Conservation (phyloP, 768 basidiomycete species). For the Scleroderma bovista region DNA sequence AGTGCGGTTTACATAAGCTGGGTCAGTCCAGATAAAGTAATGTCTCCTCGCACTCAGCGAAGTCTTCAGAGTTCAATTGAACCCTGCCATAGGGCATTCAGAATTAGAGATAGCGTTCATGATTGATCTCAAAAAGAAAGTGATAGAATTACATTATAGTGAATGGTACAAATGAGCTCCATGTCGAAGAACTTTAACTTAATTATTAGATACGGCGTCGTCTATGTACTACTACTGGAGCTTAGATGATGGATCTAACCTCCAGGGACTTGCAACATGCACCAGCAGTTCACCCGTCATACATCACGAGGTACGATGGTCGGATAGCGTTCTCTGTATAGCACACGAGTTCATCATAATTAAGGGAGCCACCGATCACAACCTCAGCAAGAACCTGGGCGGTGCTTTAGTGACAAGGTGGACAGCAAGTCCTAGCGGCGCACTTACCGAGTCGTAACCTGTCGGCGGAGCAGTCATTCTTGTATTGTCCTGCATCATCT, state of each 20-base stretch:
- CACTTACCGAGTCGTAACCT: slow-evolving; percentile 62
- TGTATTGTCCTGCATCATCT: slow-evolving; percentile 54
- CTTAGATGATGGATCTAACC: not conserved
- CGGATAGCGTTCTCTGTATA: slow-evolving; percentile 68
- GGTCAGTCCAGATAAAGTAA: no score
- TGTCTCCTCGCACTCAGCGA: no score
- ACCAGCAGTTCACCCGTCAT: slow-evolving; percentile 40
- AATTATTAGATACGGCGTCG: no score
- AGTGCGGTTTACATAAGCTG: no score
- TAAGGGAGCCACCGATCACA: slow-evolving; percentile 51
- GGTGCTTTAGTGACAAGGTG: not conserved
- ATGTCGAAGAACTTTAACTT: no score
- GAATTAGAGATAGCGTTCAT: no score
- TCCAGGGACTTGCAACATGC: no score
- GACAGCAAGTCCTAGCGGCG: not conserved
- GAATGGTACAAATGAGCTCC: no score
- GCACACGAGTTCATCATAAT: slow-evolving; percentile 68
- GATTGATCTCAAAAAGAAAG: no score
- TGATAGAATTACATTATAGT: no score
- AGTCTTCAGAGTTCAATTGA: no score
- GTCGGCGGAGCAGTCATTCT: slow-evolving; percentile 50
- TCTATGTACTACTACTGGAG: not conserved
- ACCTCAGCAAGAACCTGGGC: slow-evolving; percentile 58
- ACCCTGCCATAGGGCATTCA: no score
- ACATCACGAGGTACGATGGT: slow-evolving; percentile 67